A percentile compares a stretch with the other conserved stretches of the same genome.
phyloP scores from a whole-genome alignment of 73 alveolate species.

The Tetrahymena elliotti region DNA sequence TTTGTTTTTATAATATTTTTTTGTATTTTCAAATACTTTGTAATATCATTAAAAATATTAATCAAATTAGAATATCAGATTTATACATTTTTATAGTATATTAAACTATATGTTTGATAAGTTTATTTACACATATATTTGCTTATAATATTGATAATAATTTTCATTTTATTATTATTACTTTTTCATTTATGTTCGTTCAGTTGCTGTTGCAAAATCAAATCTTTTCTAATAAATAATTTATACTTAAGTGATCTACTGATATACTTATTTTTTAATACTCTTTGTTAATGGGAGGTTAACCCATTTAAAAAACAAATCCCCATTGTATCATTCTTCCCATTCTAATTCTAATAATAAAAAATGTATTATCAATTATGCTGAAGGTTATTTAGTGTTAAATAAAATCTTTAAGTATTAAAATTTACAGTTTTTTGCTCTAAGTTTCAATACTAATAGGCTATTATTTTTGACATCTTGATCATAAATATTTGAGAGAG shows the following conservation, averaged over 20 bases:
- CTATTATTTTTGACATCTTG: conserved; percentile 35
- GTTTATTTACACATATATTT: neutral
- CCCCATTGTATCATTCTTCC: neutral
- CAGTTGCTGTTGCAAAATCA: neutral
- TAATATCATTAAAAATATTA: too few relatives aligned
- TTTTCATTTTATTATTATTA: too few relatives aligned
- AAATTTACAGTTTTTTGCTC: neutral
- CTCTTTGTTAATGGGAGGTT: neutral
- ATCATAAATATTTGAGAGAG: conserved; percentile 22
- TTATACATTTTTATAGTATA: too few relatives aligned
- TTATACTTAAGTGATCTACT: neutral
- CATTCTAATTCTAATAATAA: neutral
- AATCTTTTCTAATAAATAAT: neutral
- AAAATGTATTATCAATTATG: neutral
- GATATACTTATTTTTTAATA: neutral
- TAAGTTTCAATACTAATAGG: conserved; percentile 4
- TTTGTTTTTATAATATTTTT: too few relatives aligned
- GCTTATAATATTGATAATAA: neutral
- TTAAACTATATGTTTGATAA: too few relatives aligned
- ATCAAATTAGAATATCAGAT: too few relatives aligned
- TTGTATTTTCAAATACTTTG: too few relatives aligned
- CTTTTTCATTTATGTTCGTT: too few relatives aligned
- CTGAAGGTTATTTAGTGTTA: neutral
- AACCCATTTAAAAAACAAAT: too few relatives aligned
- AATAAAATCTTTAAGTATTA: too few relatives aligned